phyloP scores from a whole-genome alignment of 495 filamentous ascomycete species.

The Penicillium pancosmium region DNA sequence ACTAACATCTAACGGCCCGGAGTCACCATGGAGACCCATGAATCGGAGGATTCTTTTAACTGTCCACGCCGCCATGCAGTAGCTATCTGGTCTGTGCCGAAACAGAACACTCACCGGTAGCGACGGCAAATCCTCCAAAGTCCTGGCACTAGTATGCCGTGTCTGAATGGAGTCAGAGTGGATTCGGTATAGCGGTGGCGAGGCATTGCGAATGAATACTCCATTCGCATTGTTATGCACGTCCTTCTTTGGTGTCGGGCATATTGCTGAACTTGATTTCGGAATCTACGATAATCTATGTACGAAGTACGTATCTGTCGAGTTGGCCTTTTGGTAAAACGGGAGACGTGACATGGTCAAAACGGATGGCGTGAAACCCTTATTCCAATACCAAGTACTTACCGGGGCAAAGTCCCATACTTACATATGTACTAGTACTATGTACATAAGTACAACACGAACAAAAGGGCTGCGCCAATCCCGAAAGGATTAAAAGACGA shows the following conservation, averaged over 20 bases:
- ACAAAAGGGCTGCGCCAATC: neutral
- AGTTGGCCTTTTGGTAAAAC: neutral
- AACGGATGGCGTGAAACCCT: neutral
- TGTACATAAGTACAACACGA: too few relatives aligned
- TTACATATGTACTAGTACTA: too few relatives aligned
- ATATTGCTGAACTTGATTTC: constrained; percentile 3
- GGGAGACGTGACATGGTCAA: neutral
- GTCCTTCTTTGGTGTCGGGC: constrained; percentile 1
- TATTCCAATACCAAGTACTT: neutral
- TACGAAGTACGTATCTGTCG: neutral
- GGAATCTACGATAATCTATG: neutral
- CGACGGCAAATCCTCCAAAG: neutral
- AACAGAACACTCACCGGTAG: neutral
- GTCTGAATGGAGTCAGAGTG: constrained; percentile 1
- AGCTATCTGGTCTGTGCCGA: constrained; percentile 5
- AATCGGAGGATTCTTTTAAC: neutral
- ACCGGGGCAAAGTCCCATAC: too few relatives aligned
- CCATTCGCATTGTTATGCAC: neutral
- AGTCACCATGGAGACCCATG: neutral
- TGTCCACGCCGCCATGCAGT: neutral
- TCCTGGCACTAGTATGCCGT: constrained; percentile 3
- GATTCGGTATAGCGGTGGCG: constrained; percentile 5
- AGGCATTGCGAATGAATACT: neutral
- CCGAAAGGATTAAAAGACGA: neutral
- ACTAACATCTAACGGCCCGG: constrained; percentile 6